phyloP scores from a whole-genome alignment of 2,329 filamentous ascomycete species.

The Akanthomyces muscarius region DNA sequence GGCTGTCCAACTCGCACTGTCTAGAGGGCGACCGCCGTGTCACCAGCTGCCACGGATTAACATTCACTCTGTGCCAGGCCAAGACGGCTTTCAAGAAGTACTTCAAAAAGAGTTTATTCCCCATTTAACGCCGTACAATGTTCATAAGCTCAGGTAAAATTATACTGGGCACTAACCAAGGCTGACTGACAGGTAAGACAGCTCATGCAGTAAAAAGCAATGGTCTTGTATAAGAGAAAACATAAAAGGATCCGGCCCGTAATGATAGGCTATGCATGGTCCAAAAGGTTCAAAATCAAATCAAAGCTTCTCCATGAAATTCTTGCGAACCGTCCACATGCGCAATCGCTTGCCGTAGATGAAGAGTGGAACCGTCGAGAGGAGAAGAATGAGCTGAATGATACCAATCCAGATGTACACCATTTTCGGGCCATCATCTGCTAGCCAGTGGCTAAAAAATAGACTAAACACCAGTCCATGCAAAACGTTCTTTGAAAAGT shows the following conservation, averaged over 20 bases:
- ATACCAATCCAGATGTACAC: slow-evolving; percentile 82
- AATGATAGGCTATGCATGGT: background rate
- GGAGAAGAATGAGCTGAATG: slow-evolving; percentile 73
- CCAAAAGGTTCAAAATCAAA: background rate
- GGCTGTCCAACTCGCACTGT: slow-evolving; percentile 16
- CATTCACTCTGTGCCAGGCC: background rate
- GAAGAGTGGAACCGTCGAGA: slow-evolving; percentile 84
- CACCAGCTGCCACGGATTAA: background rate
- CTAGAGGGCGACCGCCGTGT: background rate
- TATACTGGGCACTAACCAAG: background rate
- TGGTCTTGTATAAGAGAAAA: background rate
- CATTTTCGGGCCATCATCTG: slow-evolving; percentile 65
- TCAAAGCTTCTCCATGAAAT: slow-evolving; percentile 74
- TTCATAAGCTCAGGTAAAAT: background rate
- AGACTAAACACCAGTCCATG: slow-evolving; percentile 86
- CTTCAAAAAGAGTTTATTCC: too few relatives aligned
- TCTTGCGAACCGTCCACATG: slow-evolving; percentile 90
- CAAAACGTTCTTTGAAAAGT: slow-evolving; percentile 90
- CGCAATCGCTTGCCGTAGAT: slow-evolving; percentile 85
- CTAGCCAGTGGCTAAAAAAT: slow-evolving; percentile 83
- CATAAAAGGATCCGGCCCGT: background rate
- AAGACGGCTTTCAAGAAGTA: too few relatives aligned
- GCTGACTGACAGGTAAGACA: background rate
- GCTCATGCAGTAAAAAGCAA: background rate
- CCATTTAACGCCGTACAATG: background rate